Evolutionary conservation across 805 yeast genomes (phyloP).

Genomic region (Myxozyma monticola): DNA sequence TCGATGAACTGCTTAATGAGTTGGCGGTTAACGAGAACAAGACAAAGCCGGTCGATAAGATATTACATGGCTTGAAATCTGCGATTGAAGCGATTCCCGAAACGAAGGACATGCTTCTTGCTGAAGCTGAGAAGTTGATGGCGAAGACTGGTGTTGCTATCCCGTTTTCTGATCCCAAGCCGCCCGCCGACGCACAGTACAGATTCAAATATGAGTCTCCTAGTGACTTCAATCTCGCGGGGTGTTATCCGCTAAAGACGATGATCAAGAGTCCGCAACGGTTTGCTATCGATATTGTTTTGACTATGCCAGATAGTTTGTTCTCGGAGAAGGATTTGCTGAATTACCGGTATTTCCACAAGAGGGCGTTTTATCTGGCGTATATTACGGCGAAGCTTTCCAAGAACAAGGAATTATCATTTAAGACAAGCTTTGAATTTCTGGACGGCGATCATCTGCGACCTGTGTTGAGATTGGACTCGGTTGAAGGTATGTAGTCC

Average conservation of each 20-base stretch:
- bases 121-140: slow-evolving; percentile 60
- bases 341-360: slow-evolving; percentile 86
- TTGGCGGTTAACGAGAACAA: slow-evolving; percentile 71
- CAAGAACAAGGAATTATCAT: slow-evolving; percentile 44
- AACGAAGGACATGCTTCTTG: slow-evolving; percentile 42
- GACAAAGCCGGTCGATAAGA: slow-evolving; percentile 66
- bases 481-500: slow-evolving; percentile 37
- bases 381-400: slow-evolving; percentile 67
- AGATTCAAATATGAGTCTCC: slow-evolving; percentile 71
- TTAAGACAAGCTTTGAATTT: slow-evolving; percentile 61
- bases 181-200: slow-evolving; percentile 61
- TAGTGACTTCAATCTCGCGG: slow-evolving; percentile 72
- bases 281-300: slow-evolving; percentile 70
- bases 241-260: slow-evolving; percentile 85
- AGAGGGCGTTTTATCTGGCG: slow-evolving; percentile 84
- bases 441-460: slow-evolving; percentile 74
- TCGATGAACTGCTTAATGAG: slow-evolving; percentile 85
- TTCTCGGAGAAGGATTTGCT: slow-evolving; percentile 86
- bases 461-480: slow-evolving; percentile 67
- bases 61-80: slow-evolving; percentile 70
- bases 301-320: slow-evolving; percentile 72
- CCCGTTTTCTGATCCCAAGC: slow-evolving; percentile 92
- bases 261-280: slow-evolving; percentile 67
- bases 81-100: slow-evolving; percentile 65
- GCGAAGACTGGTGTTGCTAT: slow-evolving; percentile 55